Percentiles rank a stretch among this genome's conserved stretches.
Conservation (phyloP, 345 rosid species). For the Salix purpurea region DNA sequence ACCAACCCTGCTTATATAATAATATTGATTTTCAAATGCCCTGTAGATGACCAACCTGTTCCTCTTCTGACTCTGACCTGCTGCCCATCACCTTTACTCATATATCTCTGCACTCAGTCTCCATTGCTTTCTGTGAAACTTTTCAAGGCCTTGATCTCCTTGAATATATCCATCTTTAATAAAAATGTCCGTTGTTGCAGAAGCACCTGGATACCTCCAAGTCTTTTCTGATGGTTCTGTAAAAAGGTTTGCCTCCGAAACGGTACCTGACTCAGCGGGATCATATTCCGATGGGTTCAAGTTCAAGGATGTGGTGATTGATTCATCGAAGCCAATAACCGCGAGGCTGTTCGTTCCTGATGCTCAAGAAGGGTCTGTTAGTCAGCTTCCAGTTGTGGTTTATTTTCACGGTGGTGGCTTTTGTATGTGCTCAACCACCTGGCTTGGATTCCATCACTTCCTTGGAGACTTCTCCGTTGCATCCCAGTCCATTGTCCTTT, state of each 20-base stretch:
- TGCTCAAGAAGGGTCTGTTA: not conserved
- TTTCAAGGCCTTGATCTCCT: not conserved
- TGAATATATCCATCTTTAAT: not conserved
- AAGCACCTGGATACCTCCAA: slow-evolving; percentile 50
- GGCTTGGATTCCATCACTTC: slow-evolving; percentile 63
- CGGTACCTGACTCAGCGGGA: slow-evolving; percentile 29
- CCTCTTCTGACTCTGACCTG: not conserved
- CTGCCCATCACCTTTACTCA: not conserved
- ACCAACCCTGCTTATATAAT: not conserved
- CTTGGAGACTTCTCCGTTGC: slow-evolving; percentile 48
- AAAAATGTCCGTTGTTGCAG: slow-evolving; percentile 41
- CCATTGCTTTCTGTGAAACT: not conserved
- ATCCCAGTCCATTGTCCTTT: slow-evolving; percentile 36
- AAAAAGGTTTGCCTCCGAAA: slow-evolving; percentile 38
- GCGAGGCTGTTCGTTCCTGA: slow-evolving; percentile 50
- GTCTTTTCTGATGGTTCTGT: slow-evolving; percentile 54
- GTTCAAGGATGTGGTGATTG: slow-evolving; percentile 44
- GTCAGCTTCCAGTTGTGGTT: slow-evolving; percentile 37
- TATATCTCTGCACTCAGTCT: not conserved
- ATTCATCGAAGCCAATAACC: slow-evolving; percentile 37
- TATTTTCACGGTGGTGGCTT: slow-evolving; percentile 73
- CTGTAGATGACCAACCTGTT: not conserved
- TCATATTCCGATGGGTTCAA: slow-evolving; percentile 26
- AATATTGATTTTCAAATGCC: not conserved
- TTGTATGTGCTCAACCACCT: slow-evolving; percentile 54